These are phyloP conservation scores for Akebia trifoliata DNA, from an alignment of 164 flowering plant species.

Conservation along the genomic window DNA sequence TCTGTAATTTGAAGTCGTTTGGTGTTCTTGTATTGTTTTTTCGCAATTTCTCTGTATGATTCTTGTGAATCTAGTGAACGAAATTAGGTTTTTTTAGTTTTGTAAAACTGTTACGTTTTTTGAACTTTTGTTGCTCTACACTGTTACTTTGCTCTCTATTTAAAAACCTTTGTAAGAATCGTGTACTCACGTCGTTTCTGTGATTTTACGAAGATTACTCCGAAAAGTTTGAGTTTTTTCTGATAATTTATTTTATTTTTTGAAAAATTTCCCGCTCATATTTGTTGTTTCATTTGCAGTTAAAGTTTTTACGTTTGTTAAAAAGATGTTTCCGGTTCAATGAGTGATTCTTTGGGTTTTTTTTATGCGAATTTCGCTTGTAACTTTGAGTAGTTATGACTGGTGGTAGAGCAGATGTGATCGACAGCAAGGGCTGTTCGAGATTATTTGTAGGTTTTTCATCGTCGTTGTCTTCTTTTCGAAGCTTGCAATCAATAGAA, in stretches of 20 bases:
- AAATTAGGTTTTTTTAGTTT: slow-evolving; percentile 1
- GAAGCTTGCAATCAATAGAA: slow-evolving; percentile 27
- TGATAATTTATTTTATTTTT: no score
- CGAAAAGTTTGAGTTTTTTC: neutral
- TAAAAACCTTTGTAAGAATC: neutral
- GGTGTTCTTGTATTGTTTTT: neutral
- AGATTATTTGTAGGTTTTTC: slow-evolving; percentile 39
- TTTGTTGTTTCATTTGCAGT: neutral
- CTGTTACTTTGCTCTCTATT: neutral
- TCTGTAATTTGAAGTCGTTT: neutral
- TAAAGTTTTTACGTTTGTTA: no score
- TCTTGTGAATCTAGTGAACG: neutral
- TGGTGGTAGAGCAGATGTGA: slow-evolving; percentile 38
- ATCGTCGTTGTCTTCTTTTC: slow-evolving; percentile 25
- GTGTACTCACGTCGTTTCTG: neutral
- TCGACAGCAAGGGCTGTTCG: slow-evolving; percentile 53
- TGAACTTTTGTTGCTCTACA: neutral
- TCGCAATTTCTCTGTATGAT: neutral
- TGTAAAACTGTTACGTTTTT: neutral
- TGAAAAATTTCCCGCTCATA: neutral
- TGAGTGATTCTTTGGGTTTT: neutral
- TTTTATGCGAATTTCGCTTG: neutral
- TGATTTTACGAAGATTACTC: neutral
- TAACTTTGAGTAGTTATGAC: slow-evolving; percentile 15
- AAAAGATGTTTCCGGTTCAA: neutral